Evolutionary conservation across 2,329 filamentous ascomycete species (phyloP).

Genomic region (Fusarium camptoceras): DNA sequence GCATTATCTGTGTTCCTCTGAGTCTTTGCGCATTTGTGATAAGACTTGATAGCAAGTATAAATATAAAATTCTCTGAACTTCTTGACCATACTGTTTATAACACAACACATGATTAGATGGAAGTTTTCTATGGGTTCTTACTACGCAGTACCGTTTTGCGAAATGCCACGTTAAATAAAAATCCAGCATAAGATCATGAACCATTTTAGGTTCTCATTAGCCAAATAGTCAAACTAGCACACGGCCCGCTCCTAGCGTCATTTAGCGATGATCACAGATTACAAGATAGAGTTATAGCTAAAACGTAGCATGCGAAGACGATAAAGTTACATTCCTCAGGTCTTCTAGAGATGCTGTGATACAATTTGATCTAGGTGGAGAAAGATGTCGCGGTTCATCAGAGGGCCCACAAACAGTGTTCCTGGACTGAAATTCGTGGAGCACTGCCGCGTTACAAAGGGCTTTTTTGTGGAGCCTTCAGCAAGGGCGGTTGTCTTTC

Average conservation of each 20-base stretch:
- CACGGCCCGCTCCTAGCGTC: not conserved
- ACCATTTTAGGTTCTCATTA: not conserved
- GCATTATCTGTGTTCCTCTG: not conserved
- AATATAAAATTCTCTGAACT: not conserved
- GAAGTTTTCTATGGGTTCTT: no score
- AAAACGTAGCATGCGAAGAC: not conserved
- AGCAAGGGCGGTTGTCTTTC: not conserved
- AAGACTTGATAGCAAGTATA: not conserved
- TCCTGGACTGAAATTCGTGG: not conserved
- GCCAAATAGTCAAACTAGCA: not conserved
- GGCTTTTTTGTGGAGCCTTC: not conserved
- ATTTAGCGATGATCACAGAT: not conserved
- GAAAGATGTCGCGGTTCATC: not conserved
- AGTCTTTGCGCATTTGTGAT: no score
- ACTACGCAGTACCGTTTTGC: no score
- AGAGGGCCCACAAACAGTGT: not conserved
- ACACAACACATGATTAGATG: not conserved
- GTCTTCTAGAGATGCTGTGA: not conserved
- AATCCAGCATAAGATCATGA: not conserved
- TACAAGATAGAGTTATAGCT: no score
- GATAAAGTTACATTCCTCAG: not conserved
- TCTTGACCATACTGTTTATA: not conserved
- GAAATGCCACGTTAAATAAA: not conserved
- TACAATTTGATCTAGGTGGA: not conserved
- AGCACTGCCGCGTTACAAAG: not conserved